These are phyloP conservation scores for Eucalyptus paniculata DNA, from an alignment of 345 rosid genomes.

Conservation along the genomic window DNA sequence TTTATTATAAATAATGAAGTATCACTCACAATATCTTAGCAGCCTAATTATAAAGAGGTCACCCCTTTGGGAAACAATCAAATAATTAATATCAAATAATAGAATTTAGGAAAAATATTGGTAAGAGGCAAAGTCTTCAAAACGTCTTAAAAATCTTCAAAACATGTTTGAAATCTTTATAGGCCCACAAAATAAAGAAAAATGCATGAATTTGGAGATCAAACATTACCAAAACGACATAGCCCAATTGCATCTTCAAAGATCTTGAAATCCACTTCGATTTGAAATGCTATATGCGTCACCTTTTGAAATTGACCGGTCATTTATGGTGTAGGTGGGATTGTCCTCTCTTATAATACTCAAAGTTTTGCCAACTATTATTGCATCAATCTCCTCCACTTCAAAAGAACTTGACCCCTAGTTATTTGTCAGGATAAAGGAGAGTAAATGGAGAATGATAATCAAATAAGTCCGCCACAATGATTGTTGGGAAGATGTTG, in stretches of 20 bases:
- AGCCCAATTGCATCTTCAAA: not conserved
- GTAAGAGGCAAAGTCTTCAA: no score
- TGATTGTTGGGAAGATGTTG: not conserved
- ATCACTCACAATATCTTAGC: not conserved
- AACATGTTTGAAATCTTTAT: not conserved
- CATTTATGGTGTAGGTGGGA: not conserved
- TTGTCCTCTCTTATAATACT: not conserved
- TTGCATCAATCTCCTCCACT: not conserved
- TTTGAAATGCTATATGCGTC: not conserved
- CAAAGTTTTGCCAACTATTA: not conserved
- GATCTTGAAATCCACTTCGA: not conserved
- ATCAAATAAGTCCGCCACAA: not conserved
- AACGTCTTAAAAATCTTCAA: no score
- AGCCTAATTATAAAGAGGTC: no score
- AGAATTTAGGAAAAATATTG: no score
- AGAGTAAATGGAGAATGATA: not conserved
- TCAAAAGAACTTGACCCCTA: not conserved
- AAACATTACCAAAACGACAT: no score
- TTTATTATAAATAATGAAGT: not conserved
- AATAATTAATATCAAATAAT: not conserved
- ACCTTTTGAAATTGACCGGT: not conserved
- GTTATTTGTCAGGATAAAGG: not conserved
- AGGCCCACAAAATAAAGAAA: not conserved
- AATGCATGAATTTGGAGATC: not conserved
- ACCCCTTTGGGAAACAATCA: not conserved